Conservation (phyloP, 2,329 filamentous ascomycete genomes). For the Pseudocercospora crystallina region DNA sequence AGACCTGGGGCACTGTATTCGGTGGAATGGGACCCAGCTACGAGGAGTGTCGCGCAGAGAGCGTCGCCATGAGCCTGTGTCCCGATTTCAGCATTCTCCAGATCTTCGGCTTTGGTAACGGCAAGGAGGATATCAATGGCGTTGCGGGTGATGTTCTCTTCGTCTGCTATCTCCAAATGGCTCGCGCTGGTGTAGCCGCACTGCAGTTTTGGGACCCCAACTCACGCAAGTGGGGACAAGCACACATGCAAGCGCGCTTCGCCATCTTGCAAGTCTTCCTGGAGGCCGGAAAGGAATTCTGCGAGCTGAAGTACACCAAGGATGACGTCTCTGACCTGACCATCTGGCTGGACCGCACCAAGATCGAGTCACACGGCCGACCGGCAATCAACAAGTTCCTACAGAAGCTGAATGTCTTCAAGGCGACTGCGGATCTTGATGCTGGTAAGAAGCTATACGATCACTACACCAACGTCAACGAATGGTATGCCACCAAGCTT, state of each 20-base stretch:
- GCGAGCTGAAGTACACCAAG: constrained; percentile 71
- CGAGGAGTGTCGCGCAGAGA: constrained; percentile 92
- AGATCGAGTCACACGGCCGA: constrained; percentile 81
- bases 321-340: constrained; percentile 73
- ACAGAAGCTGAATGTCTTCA: constrained; percentile 90
- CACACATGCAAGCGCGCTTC: constrained; percentile 60
- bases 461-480: constrained; percentile 78
- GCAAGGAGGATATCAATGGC: constrained; percentile 67
- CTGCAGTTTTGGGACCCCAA: constrained; percentile 96
- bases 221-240: constrained; percentile 84
- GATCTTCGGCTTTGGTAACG: constrained; percentile 89
- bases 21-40: constrained; percentile 82
- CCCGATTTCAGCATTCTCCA: constrained; percentile 86
- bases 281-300: constrained; percentile 81
- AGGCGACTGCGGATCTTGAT: constrained; percentile 81
- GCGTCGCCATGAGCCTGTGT: constrained; percentile 85
- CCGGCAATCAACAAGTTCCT: constrained; percentile 82
- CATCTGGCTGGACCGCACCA: constrained; percentile 78
- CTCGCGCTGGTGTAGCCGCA: constrained; percentile 81
- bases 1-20: constrained; percentile 94
- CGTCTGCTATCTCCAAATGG: constrained; percentile 87
- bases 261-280: constrained; percentile 84
- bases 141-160: constrained; percentile 87
- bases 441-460: constrained; percentile 78
- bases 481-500: constrained; percentile 81